These are phyloP conservation scores for Murraya koenigii DNA, from an alignment of 345 rosid genomes.

Conservation along the genomic window DNA sequence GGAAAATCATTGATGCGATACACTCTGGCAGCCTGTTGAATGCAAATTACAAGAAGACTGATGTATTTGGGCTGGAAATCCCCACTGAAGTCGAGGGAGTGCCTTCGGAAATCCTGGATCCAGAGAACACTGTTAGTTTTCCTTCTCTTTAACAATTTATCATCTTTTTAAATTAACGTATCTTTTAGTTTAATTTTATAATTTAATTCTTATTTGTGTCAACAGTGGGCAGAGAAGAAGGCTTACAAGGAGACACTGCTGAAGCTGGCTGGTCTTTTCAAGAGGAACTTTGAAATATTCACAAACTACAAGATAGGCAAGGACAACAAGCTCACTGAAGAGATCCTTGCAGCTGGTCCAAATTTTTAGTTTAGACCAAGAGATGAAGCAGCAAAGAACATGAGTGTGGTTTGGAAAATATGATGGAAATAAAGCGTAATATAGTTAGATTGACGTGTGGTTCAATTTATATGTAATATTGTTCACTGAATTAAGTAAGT, in stretches of 20 bases:
- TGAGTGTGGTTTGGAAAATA: neutral
- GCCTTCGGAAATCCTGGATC: slow-evolving; percentile 84
- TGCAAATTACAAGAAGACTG: slow-evolving; percentile 65
- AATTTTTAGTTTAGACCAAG: slow-evolving; percentile 31
- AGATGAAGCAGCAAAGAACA: neutral
- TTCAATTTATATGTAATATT: neutral
- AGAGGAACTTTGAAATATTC: slow-evolving; percentile 73
- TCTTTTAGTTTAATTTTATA: neutral
- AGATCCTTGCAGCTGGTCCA: slow-evolving; percentile 90
- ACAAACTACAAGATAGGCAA: slow-evolving; percentile 74
- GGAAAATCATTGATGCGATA: slow-evolving; percentile 89
- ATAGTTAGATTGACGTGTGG: neutral
- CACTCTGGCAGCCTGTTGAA: slow-evolving; percentile 76
- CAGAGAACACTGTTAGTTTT: slow-evolving; percentile 64
- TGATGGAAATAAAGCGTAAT: neutral
- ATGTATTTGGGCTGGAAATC: slow-evolving; percentile 82
- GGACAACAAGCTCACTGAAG: slow-evolving; percentile 68
- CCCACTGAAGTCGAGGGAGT: slow-evolving; percentile 74
- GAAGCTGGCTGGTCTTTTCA: slow-evolving; percentile 88
- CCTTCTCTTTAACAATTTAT: neutral
- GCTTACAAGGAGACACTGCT: slow-evolving; percentile 72
- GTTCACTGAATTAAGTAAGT: neutral
- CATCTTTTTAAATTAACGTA: neutral
- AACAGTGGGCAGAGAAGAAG: slow-evolving; percentile 81
- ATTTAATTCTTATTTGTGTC: slow-evolving; percentile 2